Base-by-base conservation (phyloP, 2,329 filamentous ascomycete genomes). In the Pyricularia sp. region DNA sequence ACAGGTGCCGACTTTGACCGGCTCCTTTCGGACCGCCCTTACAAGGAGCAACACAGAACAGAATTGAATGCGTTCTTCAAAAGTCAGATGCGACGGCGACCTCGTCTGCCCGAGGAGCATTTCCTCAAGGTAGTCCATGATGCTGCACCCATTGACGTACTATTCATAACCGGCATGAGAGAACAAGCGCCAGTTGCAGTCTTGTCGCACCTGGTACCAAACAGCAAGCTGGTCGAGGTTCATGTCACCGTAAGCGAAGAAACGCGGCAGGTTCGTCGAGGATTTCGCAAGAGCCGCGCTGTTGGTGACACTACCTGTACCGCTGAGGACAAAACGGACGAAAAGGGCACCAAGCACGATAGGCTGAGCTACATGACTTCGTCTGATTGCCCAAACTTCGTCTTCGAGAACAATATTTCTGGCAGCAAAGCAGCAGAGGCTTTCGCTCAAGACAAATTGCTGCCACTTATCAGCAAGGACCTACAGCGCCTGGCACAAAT, bases 161-260 rank as follows among this genome's bases (percentile, higher is more conserved):
- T 88, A 59, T 65, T 88, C 0, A 81, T 89, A 68, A 88, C 84
- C 0, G 85, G 84, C 0, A 82, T 87, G 81, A 81, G 84, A 76
- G 85, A 88, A 62, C 74, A 82, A 62, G 80, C 83, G 5, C 85
- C 85, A 0, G 77, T 87, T 12, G 74, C 81, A 66, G 57, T 67
- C 13, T 79, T 85, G 0, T 81, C 81, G n/a, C 79, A 82, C 74
- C 70, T 86, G 28, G 80, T 85, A 12, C 78, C 83, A 62, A 71
- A 77, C 1, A 80, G 75, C 66, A 81, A 75, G 67, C 65, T 88
- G 22, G 40, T 88, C 61, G 85, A 88, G 40, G 73, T 88, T 66
- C 75, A 71, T 22, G 73, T 88, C 64, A 30, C 75, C 67, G 77
- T 78, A 28, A 76, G 70, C 65, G 62, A 75, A 65, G 63, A 76